Base-by-base conservation (phyloP, 1,284 basidiomycete species). In the Singerocomus inundabilis region DNA sequence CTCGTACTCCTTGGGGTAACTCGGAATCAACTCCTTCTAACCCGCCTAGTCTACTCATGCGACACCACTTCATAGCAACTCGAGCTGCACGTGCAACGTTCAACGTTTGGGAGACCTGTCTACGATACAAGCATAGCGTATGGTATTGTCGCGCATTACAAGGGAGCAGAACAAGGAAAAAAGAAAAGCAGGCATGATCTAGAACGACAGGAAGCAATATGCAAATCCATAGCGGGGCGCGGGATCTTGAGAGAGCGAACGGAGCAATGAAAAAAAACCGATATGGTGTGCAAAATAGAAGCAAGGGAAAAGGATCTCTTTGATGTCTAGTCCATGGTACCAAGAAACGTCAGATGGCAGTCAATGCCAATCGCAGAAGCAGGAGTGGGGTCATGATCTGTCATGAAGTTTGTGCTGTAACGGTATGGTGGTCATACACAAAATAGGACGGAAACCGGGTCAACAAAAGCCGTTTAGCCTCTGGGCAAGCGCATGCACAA, bases 401-500 rank as follows among this genome's bases (percentile, higher is more conserved):
- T 66, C 63, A 21, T 61, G 18, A 54, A 6, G 44, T 48, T 43
- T 42, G 36, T 51, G 40, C 28, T 44, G 37, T 42, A 45, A 41
- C n/a, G 33, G 33, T 49, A 26, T 12, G 12, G 28, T 24, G 10
- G 32, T 42, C 11, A 7, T 46, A 26, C 21, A 34, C 9, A 28
- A 32, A 48, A 29, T 40, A 5, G 9, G 33, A 11, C 21, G 16
- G 29, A 36, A 39, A 35, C 37, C 0, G 39, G 37, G 13, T 68
- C 48, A 65, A 53, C 37, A 52, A 32, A 56, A 47, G 18, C 49
- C 55, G 29, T 55, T 48, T 29, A 88, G 73, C 48, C 85, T 76
- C 52, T 84, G 80, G 29, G 77, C 82, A 41, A 89, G 74, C 2
- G 83, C 84, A 56, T 87, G 78, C 40, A 89, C 79, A 29, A 89